Evolutionary conservation across 2,329 filamentous ascomycete species (phyloP).

Genomic region (Colletotrichum sublineola): DNA sequence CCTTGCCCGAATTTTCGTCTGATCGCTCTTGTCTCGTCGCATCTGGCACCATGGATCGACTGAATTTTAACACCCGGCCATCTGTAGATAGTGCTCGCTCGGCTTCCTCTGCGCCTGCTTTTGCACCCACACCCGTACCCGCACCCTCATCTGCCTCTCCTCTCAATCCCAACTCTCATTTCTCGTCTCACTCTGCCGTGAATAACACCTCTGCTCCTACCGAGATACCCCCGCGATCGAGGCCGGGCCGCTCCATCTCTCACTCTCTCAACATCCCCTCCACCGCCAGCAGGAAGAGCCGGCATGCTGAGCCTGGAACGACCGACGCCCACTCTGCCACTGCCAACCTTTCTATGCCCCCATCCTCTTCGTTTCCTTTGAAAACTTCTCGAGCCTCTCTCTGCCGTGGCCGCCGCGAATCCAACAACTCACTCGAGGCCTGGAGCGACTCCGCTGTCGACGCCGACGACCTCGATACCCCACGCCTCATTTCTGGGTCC

Average conservation of each 20-base stretch:
- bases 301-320: constrained; percentile 71
- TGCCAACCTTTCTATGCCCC: constrained; percentile 75
- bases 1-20: constrained; percentile 7
- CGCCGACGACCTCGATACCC: constrained; percentile 64
- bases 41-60: constrained; percentile 44
- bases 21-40: constrained; percentile 24
- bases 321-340: constrained; percentile 69
- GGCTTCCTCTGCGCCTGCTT: constrained; percentile 28
- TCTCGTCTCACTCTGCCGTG: constrained; percentile 15
- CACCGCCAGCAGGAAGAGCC: constrained; percentile 67
- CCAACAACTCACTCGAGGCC: constrained; percentile 55
- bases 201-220: constrained; percentile 19
- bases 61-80: constrained; percentile 45
- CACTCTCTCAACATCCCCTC: constrained; percentile 60
- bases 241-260: constrained; percentile 47
- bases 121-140: neutral
- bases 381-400: constrained; percentile 58
- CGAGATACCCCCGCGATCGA: constrained; percentile 32
- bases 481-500: constrained; percentile 57
- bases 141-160: constrained; percentile 44
- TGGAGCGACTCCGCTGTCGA: constrained; percentile 58
- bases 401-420: constrained; percentile 59
- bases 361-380: constrained; percentile 59
- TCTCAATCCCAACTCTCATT: constrained; percentile 10
- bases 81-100: constrained; percentile 45